A percentile compares a stretch with the other conserved stretches of the same genome.
phyloP scores from a whole-genome alignment of 108 stramenopile genomes.

The Nitzschia sp. region DNA sequence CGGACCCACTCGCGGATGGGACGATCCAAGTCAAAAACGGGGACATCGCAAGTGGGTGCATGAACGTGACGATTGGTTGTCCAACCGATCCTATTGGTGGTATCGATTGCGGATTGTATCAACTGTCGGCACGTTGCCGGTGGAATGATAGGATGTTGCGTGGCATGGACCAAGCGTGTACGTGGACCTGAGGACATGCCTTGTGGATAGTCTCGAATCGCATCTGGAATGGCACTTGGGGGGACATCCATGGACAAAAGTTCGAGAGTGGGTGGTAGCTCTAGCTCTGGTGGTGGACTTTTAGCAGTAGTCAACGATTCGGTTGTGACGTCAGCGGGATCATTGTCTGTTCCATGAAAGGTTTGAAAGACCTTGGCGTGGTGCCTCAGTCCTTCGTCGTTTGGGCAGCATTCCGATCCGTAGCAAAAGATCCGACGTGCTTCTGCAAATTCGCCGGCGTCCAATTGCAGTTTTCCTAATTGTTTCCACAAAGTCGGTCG shows the following conservation, averaged over 20 bases:
- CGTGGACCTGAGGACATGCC: not conserved
- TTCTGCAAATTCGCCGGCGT: constrained; percentile 27
- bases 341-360: not conserved
- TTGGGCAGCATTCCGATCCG: constrained; percentile 12
- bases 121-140: not conserved
- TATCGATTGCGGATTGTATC: constrained; percentile 14
- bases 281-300: not conserved
- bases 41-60: constrained; percentile 67
- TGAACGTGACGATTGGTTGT: constrained; percentile 60
- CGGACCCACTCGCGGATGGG: not conserved
- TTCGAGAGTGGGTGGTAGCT: not conserved
- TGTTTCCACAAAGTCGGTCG: constrained; percentile 6
- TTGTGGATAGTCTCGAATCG: not conserved
- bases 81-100: constrained; percentile 31
- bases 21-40: constrained; percentile 37
- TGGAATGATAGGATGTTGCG: constrained; percentile 7
- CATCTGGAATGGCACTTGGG: not conserved
- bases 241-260: not conserved
- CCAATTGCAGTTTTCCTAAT: constrained; percentile 23
- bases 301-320: not conserved
- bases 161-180: constrained; percentile 4
- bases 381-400: constrained; percentile 11
- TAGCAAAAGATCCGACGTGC: constrained; percentile 17
- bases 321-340: too few species aligned
- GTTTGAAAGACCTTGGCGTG: constrained; percentile 2